Base-by-base conservation (phyloP, 805 yeast species). In the Saccharomyces eubayanus region DNA sequence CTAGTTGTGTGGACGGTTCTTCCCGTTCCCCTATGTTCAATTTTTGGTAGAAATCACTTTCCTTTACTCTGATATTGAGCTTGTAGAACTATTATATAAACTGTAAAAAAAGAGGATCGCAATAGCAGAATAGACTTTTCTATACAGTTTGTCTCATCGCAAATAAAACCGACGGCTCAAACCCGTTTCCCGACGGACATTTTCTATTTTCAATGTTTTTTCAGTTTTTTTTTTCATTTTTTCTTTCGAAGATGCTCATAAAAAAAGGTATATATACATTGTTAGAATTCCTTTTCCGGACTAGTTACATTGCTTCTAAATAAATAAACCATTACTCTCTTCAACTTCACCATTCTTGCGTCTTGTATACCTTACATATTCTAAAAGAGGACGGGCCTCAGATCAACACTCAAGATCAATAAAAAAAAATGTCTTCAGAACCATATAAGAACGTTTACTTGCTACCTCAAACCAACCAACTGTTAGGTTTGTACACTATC, bases 401-500 rank as follows among this genome's bases (percentile, higher is more conserved):
- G 1, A 8, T 16, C 11, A 36, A 16, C 31, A 28, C 29, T 31
- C 14, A 16, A 28, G 30, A 48, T 30, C 46, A 24, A 28, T 16
- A 48, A 36, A 45, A 28, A 24, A 51, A 46, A 48, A 66, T 67
- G 70, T 62, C 69, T 27, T 52, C 71, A 40, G 66, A 66, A 57
- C 69, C 71, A 51, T 64, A 61, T 68, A 58, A 66, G 51, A 55
- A 87, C 74, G 92, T 89, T 45, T 74, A 82, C 47, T 68, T 87
- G 20, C 78, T 92, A 47, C 87, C 87, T 51, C 96, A 88, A 70
- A 89, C 97, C 41, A 89, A 90, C 74, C 99, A 94, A 72, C 76
- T 94, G 60, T 74, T 79, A 49, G 95, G 96, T 28, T 76, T 94
- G 53, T 92, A 87, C 76, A 85, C 96, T 16, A 90, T 91, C 65